phyloP scores from a whole-genome alignment of 768 basidiomycete species.

The Jaapia argillacea region DNA sequence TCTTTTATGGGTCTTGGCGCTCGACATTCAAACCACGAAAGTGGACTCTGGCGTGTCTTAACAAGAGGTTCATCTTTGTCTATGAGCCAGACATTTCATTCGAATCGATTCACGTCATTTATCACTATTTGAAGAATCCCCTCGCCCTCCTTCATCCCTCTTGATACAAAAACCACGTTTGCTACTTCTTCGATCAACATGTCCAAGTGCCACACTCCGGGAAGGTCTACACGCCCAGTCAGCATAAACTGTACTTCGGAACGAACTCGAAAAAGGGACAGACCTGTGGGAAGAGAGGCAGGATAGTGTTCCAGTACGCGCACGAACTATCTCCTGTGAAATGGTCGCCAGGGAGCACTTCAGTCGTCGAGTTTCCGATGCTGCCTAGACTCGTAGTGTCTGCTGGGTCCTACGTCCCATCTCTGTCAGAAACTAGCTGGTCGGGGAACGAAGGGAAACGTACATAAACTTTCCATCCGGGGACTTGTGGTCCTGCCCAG shows the following conservation, averaged over 20 bases:
- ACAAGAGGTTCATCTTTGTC: too few species aligned
- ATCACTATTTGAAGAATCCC: too few species aligned
- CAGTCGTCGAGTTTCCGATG: conserved; percentile 12
- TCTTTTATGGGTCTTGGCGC: too few species aligned
- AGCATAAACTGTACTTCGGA: neutral
- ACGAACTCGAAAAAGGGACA: neutral
- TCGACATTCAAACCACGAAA: too few species aligned
- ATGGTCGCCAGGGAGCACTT: conserved; percentile 13
- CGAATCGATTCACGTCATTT: too few species aligned
- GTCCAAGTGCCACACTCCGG: conserved; percentile 15
- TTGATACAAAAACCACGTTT: neutral
- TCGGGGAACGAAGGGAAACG: neutral
- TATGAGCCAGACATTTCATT: too few species aligned
- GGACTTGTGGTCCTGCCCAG: conserved; percentile 10
- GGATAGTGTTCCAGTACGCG: conserved; percentile 12
- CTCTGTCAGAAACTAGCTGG: neutral
- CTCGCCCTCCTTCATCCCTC: too few species aligned
- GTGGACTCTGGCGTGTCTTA: too few species aligned
- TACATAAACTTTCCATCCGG: conserved; percentile 10
- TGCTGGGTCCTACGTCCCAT: conserved; percentile 12
- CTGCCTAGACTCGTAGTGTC: conserved; percentile 13
- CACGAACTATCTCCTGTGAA: conserved; percentile 10
- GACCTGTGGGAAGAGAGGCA: conserved; percentile 14
- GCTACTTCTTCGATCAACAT: conserved; percentile 4
- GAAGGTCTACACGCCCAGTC: conserved; percentile 10